Evolutionary conservation across 2,329 filamentous ascomycete species (phyloP).

Genomic region (Aureobasidium sp.): DNA sequence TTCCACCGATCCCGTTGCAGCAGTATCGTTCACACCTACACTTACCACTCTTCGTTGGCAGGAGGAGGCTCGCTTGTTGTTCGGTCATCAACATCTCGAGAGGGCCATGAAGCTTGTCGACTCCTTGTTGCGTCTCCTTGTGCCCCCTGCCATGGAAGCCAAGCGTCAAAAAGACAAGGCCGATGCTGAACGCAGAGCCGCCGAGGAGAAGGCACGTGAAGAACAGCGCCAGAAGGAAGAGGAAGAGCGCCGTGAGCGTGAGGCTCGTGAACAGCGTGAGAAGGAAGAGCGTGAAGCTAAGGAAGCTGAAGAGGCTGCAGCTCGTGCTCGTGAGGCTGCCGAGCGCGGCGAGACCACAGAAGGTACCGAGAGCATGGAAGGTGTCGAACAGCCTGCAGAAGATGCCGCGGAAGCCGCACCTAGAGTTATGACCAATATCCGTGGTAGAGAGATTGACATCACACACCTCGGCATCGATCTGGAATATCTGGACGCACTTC

Average conservation of each 20-base stretch:
- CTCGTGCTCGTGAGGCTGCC: constrained; percentile 28
- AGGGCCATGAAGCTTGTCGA: constrained; percentile 61
- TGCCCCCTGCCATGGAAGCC: constrained; percentile 76
- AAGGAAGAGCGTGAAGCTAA: constrained; percentile 42
- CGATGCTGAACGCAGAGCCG: constrained; percentile 58
- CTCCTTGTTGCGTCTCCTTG: constrained; percentile 63
- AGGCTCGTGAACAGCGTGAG: constrained; percentile 45
- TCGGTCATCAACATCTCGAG: constrained; percentile 61
- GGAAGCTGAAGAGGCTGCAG: constrained; percentile 35
- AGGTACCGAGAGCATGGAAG: constrained; percentile 58
- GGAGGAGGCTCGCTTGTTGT: constrained; percentile 83
- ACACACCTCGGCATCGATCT: constrained; percentile 90
- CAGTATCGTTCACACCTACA: constrained; percentile 65
- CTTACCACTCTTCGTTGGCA: constrained; percentile 74
- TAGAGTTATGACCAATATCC: constrained; percentile 73
- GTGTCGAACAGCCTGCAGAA: constrained; percentile 43
- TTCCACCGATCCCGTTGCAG: constrained; percentile 57
- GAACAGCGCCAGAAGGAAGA: constrained; percentile 58
- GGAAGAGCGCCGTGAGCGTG: constrained; percentile 52
- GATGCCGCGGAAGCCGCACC: constrained; percentile 33
- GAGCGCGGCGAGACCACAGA: constrained; percentile 29
- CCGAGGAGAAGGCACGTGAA: constrained; percentile 54
- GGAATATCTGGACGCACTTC: constrained; percentile 93
- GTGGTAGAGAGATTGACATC: constrained; percentile 84
- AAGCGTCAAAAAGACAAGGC: constrained; percentile 64